Percentiles rank a stretch among this genome's conserved stretches.
phyloP scores from a whole-genome alignment of 2,329 filamentous ascomycete species.

The Diaporthe humulicola region DNA sequence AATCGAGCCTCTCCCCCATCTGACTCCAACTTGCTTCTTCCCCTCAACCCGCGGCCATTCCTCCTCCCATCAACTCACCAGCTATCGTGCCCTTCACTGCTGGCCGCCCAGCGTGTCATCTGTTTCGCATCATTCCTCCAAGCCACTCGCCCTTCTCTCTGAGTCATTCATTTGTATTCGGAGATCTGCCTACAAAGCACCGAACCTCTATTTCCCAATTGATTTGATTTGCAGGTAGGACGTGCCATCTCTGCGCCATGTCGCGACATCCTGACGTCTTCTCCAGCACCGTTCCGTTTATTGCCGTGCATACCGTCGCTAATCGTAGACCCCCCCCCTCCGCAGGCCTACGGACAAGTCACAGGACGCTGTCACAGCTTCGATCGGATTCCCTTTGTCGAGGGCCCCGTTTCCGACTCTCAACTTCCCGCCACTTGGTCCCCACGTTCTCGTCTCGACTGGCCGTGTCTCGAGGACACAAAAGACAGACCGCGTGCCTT shows the following conservation, averaged over 20 bases:
- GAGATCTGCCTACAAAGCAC: constrained; percentile 37
- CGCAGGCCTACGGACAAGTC: constrained; percentile 22
- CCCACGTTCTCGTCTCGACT: constrained; percentile 4
- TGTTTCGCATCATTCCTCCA: constrained; percentile 26
- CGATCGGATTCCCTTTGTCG: constrained; percentile 27
- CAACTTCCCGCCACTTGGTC: constrained; percentile 13
- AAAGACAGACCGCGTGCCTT: constrained; percentile 21
- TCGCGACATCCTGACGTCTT: constrained; percentile 33
- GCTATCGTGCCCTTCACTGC: background rate
- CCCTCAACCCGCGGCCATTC: constrained; percentile 35
- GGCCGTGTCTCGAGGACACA: constrained; percentile 8
- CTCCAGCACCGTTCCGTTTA: constrained; percentile 10
- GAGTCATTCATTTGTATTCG: constrained; percentile 50
- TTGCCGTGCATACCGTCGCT: constrained; percentile 9
- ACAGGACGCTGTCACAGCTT: constrained; percentile 30
- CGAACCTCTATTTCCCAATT: constrained; percentile 5
- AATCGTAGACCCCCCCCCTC: constrained; percentile 8
- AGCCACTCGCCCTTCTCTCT: constrained; percentile 41
- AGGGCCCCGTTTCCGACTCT: constrained; percentile 27
- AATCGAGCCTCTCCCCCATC: constrained; percentile 20
- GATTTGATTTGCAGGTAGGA: constrained; percentile 30
- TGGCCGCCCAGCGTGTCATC: constrained; percentile 1
- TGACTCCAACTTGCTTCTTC: constrained; percentile 12
- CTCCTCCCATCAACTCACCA: constrained; percentile 38
- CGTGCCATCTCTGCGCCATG: constrained; percentile 29